Base-by-base conservation (phyloP, 78 protist species). In the Dictyostelium intermedium region DNA sequence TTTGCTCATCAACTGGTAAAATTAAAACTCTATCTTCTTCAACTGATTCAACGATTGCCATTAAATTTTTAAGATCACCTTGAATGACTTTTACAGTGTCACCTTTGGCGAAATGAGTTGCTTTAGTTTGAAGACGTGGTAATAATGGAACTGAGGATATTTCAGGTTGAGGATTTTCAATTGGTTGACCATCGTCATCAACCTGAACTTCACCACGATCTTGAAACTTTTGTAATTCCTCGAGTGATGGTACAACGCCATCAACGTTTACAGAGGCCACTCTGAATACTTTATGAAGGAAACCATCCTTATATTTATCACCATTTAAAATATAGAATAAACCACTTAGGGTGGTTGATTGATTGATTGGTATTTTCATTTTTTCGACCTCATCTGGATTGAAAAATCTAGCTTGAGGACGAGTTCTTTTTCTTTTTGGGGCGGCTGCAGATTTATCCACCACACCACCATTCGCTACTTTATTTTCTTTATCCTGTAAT, bases 251-350 rank as follows among this genome's bases (percentile, higher is more conserved):
- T 10, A 37, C 45, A n/a, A 92, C 96, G 47, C 94, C 94, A 60
- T 92, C 92, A 1, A 61, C 34, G 23, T 81, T 37, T 1, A 92
- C 30, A 9, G 81, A 53, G 6, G 60, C 30, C 7, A 84, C 18
- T 72, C 92, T 73, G 41, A 92, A 76, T 2, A 27, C 61, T 13
- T 92, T 92, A 27, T 66, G 45, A 32, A 92, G 84, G 91, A 86
- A 92, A 34, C 96, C 96, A 78, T 92, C 82, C 30, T 77, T 34
- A 73, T 84, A 92, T 43, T 92, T 92, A 45, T 92, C 92, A 25
- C 56, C 56, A 11, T 39, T 73, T 47, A 85, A 8, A 9, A 92
- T 25, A 60, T 77, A 84, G n/a, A 56, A 84, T 27, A 27, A n/a
- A 32, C 63, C 78, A 43, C 13, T 23, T 18, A 45, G 25, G 1